Percentiles rank a stretch among this genome's conserved stretches.
These are phyloP conservation scores for Arxiozyma heterogenica DNA, from an alignment of 1,139 yeast genomes.

Conservation along the genomic window DNA sequence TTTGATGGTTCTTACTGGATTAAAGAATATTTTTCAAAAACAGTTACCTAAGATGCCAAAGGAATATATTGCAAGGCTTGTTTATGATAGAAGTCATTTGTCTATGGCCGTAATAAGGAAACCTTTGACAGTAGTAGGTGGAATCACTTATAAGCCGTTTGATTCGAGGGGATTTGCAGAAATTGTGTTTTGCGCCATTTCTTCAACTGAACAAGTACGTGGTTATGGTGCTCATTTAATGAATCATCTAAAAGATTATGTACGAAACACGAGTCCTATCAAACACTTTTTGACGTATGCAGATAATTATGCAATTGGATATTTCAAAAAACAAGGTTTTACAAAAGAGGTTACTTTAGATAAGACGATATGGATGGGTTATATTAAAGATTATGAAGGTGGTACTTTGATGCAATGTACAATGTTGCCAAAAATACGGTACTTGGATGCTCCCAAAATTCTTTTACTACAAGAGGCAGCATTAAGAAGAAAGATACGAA, in stretches of 20 bases:
- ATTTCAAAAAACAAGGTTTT: conserved; percentile 95
- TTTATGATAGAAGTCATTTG: conserved; percentile 86
- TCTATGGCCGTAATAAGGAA: conserved; percentile 93
- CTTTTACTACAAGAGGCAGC: conserved; percentile 85
- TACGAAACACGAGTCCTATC: conserved; percentile 77
- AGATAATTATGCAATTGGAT: conserved; percentile 97
- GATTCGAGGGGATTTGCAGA: conserved; percentile 88
- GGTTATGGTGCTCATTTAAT: conserved; percentile 98
- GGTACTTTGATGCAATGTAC: conserved; percentile 97
- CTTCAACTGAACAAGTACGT: conserved; percentile 93
- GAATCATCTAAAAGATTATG: conserved; percentile 96
- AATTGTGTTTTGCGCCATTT: conserved; percentile 95
- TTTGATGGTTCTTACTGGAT: conserved; percentile 85
- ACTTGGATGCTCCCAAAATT: conserved; percentile 81
- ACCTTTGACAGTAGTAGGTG: conserved; percentile 94
- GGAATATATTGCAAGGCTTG: conserved; percentile 89
- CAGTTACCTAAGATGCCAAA: conserved; percentile 98
- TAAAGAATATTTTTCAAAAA: conserved; percentile 91
- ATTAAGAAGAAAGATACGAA: conserved; percentile 71
- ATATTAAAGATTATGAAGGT: conserved; percentile 96
- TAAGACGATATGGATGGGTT: conserved; percentile 92
- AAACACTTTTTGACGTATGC: conserved; percentile 91
- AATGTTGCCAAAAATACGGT: conserved; percentile 81
- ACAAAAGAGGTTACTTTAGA: conserved; percentile 88
- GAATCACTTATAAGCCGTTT: conserved; percentile 92